Base-by-base conservation (phyloP, 2,329 filamentous ascomycete genomes). In the Neurospora sp. region DNA sequence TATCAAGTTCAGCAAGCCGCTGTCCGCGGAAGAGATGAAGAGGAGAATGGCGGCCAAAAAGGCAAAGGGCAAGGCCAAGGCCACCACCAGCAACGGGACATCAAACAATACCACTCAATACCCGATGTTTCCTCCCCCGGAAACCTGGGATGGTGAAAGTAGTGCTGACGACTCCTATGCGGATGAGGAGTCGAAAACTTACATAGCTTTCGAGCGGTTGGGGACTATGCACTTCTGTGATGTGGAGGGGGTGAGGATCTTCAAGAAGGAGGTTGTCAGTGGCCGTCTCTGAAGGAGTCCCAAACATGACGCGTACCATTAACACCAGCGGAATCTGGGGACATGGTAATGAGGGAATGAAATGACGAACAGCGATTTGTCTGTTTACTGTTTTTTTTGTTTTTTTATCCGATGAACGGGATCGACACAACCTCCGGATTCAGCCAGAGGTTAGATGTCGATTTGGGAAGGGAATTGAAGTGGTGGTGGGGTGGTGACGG, bases 221-320 rank as follows among this genome's bases (percentile, higher is more conserved):
- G 81, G 83, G 19, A 77, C 76, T 3, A 74, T 82, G 8, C 76
- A 77, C 6, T 84, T 84, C 71, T 82, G 80, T 67, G 82, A 85
- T 66, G 77, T 84, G 6, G 78, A 72, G 72, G 85, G 81, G 0
- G 81, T 88, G 41, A 81, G 81, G 71, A 88, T 89, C 67, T 89
- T 88, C 72, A 82, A 86, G 74, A 88, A 87, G 77, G 86, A 88
- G 75, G 77, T 88, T 67, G 79, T 83, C 39, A 73, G 73, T 28
- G 83, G 83, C 1, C 77, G 80, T 28, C 74, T 86, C 37, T 85
- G 72, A 80, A 41, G 40, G 1, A 36, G 52, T 17, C 3, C 52
- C 52, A 62, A 19, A 10, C 52, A 10, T n/a, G 52, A 62, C 52
- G 12, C 6, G 23, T 28, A 17, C 10, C 5, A 8, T 62, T 62